Evolutionary conservation across 2,329 filamentous ascomycete genomes (phyloP).

Genomic region (Pseudogymnoascus sp.): DNA sequence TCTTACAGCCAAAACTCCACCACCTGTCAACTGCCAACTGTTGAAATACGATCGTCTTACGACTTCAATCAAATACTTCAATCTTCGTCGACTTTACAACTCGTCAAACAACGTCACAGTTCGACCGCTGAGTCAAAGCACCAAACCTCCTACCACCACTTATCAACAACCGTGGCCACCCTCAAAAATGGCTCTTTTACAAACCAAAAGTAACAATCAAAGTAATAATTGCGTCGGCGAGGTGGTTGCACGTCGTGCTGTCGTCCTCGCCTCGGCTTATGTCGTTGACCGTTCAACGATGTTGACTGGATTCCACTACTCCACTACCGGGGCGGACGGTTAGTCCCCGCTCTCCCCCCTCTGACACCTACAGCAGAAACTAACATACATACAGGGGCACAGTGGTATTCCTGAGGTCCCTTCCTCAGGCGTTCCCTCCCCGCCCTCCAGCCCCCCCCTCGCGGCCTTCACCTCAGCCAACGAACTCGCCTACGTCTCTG

Average conservation of each 20-base stretch:
- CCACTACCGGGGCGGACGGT: constrained; percentile 83
- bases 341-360: constrained; percentile 28
- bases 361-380: constrained; percentile 10
- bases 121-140: constrained; percentile 5
- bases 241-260: constrained; percentile 49
- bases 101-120: background rate
- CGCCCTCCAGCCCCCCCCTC: constrained; percentile 83
- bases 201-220: constrained; percentile 38
- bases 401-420: constrained; percentile 95
- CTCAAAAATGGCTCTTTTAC: constrained; percentile 27
- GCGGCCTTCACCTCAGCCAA: constrained; percentile 62
- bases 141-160: background rate
- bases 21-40: background rate
- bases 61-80: background rate
- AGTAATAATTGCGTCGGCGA: constrained; percentile 68
- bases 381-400: constrained; percentile 50
- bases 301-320: constrained; percentile 86
- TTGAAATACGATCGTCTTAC: background rate
- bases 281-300: constrained; percentile 64
- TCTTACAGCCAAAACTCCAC: background rate
- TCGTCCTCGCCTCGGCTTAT: constrained; percentile 88
- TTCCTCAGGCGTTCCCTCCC: constrained; percentile 75
- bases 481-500: constrained; percentile 57
- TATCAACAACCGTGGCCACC: constrained; percentile 26
- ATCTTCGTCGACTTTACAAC: background rate